phyloP scores from a whole-genome alignment of 805 yeast species.

The Candida sonorensis region DNA sequence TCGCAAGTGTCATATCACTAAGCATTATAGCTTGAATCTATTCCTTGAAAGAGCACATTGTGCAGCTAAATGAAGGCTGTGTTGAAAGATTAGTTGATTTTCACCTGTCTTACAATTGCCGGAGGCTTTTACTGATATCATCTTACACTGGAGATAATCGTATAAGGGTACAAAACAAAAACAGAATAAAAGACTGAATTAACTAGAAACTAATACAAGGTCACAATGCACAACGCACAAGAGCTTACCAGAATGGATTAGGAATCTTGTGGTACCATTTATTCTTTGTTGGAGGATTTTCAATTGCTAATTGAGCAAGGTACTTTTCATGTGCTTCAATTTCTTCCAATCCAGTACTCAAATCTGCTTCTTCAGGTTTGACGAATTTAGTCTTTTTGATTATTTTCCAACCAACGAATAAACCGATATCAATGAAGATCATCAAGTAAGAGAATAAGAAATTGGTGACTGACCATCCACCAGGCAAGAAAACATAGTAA shows the following conservation, averaged over 20 bases:
- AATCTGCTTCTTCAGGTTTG: conserved; percentile 43
- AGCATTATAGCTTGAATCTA: too few relatives aligned
- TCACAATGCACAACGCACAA: too few relatives aligned
- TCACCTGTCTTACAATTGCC: too few relatives aligned
- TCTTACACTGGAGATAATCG: too few relatives aligned
- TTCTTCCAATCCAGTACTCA: conserved; percentile 46
- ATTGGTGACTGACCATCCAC: conserved; percentile 51
- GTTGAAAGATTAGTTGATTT: too few relatives aligned
- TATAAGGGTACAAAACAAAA: too few relatives aligned
- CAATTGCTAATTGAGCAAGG: conserved; percentile 6
- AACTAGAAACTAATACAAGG: too few relatives aligned
- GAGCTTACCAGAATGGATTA: background rate
- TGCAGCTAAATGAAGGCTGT: too few relatives aligned
- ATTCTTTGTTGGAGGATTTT: conserved; percentile 2
- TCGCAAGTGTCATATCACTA: too few relatives aligned
- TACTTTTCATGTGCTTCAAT: conserved; percentile 50
- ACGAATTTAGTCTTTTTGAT: conserved; percentile 40
- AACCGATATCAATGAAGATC: conserved; percentile 49
- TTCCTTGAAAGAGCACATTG: too few relatives aligned
- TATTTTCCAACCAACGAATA: conserved; percentile 48
- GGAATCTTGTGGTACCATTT: conserved; percentile 8
- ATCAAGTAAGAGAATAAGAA: conserved; percentile 69
- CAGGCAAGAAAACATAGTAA: conserved; percentile 62
- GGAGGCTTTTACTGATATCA: too few relatives aligned
- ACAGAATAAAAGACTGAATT: background rate